Evolutionary conservation across 148 eudicot genomes (phyloP), one percentile per base, ranked within the genome.

Genomic region (Vaccinium corymbosum): DNA sequence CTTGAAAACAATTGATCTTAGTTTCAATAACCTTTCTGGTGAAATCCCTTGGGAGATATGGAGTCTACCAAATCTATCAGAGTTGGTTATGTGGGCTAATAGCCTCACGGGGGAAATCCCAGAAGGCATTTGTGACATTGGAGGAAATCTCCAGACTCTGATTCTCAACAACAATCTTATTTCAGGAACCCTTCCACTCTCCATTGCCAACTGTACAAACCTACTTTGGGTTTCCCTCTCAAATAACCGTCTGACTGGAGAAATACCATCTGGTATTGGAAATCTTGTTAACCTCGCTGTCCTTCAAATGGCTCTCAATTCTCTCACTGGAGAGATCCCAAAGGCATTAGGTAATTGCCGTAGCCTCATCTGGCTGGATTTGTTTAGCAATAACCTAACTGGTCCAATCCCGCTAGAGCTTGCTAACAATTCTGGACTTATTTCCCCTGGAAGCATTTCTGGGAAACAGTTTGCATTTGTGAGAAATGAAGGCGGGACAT

Each of bases 71-170:
- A 80, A 90, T 72, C 89, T 96, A 53, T 86, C 89, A 32, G 98
- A 94, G 82, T 62, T 96, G 80, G 91, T 94, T 66, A 92, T 96
- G 92, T 96, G 98, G 98, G 97, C 94, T 89, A 94, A 96, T 71
- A 84, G 78, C 64, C 93, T 96, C 68, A 83, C 90, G 1, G 99
- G 99, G 38, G 90, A 92, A 79, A 92, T 96, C 85, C 99, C 99
- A 4, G 85, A 91, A 68, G 98, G 93, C 59, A 93, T 96, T 71
- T 91, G 93, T 78, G 80, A 82, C 82, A 83, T 90, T 27, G 94
- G 90, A 61, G 85, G 86, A 46, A 87, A 91, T 57, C 91, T 96
- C 11, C 95, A 96, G 84, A 94, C 91, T 9, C 82, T 96, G 85
- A 94, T 96, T 61, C 91, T 96, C 48, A 94, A 96, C 89, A 91